Evolutionary conservation across 257 asterid species (phyloP), one percentile per base, ranked within the genome.

Genomic region (Gynochthodes officinalis): DNA sequence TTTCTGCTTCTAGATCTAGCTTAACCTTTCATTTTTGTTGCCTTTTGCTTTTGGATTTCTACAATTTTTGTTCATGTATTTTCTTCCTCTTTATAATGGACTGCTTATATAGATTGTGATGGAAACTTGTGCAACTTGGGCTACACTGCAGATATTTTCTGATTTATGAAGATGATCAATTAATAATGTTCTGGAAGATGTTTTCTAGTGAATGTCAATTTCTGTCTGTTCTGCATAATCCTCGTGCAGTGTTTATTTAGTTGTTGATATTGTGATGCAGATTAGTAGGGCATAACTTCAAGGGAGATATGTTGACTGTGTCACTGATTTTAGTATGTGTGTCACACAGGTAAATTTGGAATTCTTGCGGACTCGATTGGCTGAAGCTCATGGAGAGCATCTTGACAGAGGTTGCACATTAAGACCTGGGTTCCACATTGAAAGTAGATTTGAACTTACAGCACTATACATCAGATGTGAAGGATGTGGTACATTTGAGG

Each of bases 351-450:
- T 89, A 58, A 86, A 89, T 80, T 72, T 92, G 82, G 89, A 87
- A 64, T 70, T 75, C 33, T 78, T 92, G 69, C 76, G 80, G 37
- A 71, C 37, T 71, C 85, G 90, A 85, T 87, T 92, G 78, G 96
- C 88, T 55, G 97, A 92, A 78, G 96, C 89, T 71, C 98, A 90
- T 46, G 28, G 86, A 15, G 96, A 92, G 71, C 99, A 95, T 85
- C 86, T 87, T 39, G 92, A 89, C 66, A 81, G 82, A 73, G 99
- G 96, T 28, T 92, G 99, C 89, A 86, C 82, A 80, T 73, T 87
- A 84, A 84, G 67, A 65, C 93, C 98, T 0, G 85, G 86, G 75
- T 95, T 95, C 86, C 79, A 86, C 73, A 35, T 77, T 0, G 97
- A 95, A 84, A 82, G 87, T 44, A 89, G 78, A 75, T 95, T 89